Base-by-base conservation (phyloP, 768 basidiomycete species). In the Trametes cinnabarina region DNA sequence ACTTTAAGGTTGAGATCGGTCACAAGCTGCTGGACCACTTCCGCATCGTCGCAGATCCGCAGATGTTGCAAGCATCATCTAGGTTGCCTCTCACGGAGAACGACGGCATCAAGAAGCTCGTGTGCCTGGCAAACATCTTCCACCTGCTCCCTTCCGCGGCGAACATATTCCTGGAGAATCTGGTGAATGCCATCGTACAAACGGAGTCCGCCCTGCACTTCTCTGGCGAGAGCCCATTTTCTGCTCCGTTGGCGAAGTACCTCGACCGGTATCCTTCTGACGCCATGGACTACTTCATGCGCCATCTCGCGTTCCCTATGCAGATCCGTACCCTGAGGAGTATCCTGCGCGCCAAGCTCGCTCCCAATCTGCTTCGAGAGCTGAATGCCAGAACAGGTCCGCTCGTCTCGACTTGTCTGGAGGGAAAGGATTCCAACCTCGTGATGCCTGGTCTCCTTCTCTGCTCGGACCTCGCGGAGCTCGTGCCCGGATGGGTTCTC, bases 1-100 rank as follows among this genome's bases (percentile, higher is more conserved):
- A 99, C 74, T 99, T 99, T 85, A 98, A 98, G 72, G 96, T 99
- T 17, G 97, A 99, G 76, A 98, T 99, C 58, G 97, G 97, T 0
- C 85, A 92, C 71, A 99, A 99, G 73, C 84, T 99, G 7, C 79
- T 99, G 20, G 97, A 98, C 66, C 97, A 99, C 70, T 98, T 96
- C 75, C 87, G 88, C 41, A 85, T 89, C 35, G 88, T 99, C 20
- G 92, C 96, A 23, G 94, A 96, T 66, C 88, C 92, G 14, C 86
- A 87, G 63, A 87, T 92, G 77, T 79, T 98, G 25, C 81, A 83
- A 56, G 85, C 83, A 46, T 89, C 94, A 0, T 86, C 93, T 0
- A 83, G 85, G 57, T 79, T 90, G 4, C 91, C 94, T 1, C 76
- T 92, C 22, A 81, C 85, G 15, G 93, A 96, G 61, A 94, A 95